phyloP scores from a whole-genome alignment of 2,329 filamentous ascomycete species.

The Verticillium nubilum region DNA sequence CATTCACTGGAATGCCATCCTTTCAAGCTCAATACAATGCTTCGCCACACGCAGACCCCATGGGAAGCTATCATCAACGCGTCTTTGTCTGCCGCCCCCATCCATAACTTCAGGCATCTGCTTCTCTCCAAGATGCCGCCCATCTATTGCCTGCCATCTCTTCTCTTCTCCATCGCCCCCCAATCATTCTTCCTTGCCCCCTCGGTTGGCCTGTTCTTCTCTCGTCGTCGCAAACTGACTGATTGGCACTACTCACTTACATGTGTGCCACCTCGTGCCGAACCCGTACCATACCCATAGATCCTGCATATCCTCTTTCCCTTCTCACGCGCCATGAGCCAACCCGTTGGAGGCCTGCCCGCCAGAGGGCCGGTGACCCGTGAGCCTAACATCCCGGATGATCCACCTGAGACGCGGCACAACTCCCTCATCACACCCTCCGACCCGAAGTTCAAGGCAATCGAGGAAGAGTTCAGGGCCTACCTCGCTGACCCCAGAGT shows the following conservation, averaged over 20 bases:
- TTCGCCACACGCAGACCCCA: not conserved
- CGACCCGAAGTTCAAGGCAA: slow-evolving; percentile 14
- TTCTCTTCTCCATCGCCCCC: not conserved
- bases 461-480: slow-evolving; percentile 23
- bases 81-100: not conserved
- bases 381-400: not conserved
- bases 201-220: not conserved
- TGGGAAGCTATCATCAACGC: not conserved
- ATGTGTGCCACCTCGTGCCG: not conserved
- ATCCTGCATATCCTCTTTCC: not conserved
- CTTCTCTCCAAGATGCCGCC: not conserved
- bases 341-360: not conserved
- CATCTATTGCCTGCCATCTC: not conserved
- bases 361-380: not conserved
- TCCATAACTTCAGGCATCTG: not conserved
- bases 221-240: not conserved
- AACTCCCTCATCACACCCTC: slow-evolving; percentile 18
- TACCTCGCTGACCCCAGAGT: slow-evolving; percentile 16
- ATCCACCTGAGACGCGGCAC: slow-evolving; percentile 5
- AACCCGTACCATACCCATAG: not conserved
- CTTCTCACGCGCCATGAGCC: not conserved
- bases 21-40: not conserved
- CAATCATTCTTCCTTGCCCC: not conserved
- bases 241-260: not conserved
- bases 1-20: not conserved